These are phyloP conservation scores for Trematosphaeria pertusa DNA, from an alignment of 2,329 filamentous ascomycete species.

Conservation along the genomic window DNA sequence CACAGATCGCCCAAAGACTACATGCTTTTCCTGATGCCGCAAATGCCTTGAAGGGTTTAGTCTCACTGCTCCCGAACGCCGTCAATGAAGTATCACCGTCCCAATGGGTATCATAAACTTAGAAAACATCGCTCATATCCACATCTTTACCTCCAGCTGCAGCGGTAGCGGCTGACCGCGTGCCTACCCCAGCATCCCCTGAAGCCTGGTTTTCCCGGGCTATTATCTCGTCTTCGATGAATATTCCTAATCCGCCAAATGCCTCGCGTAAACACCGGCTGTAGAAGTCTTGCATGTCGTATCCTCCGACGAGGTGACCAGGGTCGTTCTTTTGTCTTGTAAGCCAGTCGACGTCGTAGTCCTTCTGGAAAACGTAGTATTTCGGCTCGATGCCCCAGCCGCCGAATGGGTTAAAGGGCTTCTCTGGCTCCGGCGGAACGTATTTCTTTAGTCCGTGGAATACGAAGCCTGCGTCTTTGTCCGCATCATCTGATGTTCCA, in stretches of 20 bases:
- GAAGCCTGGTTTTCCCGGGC: slow-evolving; percentile 48
- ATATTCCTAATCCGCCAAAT: slow-evolving; percentile 87
- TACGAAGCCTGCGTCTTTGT: slow-evolving; percentile 52
- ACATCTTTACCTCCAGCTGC: slow-evolving; percentile 64
- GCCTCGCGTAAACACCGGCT: slow-evolving; percentile 83
- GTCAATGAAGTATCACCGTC: slow-evolving; percentile 25
- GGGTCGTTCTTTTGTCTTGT: slow-evolving; percentile 70
- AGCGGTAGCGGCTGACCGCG: slow-evolving; percentile 54
- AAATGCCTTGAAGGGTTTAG: too few species aligned
- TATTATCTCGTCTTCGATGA: slow-evolving; percentile 75
- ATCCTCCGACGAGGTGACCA: slow-evolving; percentile 78
- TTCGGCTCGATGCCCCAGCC: slow-evolving; percentile 70
- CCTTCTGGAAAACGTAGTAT: slow-evolving; percentile 72
- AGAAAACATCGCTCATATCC: slow-evolving; percentile 54
- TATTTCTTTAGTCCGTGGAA: slow-evolving; percentile 82
- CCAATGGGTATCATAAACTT: slow-evolving; percentile 45
- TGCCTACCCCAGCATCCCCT: slow-evolving; percentile 40
- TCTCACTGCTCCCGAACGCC: slow-evolving; percentile 35
- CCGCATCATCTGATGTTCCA: slow-evolving; percentile 31
- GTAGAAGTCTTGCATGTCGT: slow-evolving; percentile 82
- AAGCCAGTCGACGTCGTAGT: slow-evolving; percentile 79
- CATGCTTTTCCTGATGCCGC: too few species aligned
- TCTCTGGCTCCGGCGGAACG: slow-evolving; percentile 67
- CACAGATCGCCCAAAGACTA: too few species aligned
- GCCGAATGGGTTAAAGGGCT: slow-evolving; percentile 87